These are phyloP conservation scores for Sarcocystis neurona DNA, from an alignment of 169 alveolate species.

Conservation along the genomic window DNA sequence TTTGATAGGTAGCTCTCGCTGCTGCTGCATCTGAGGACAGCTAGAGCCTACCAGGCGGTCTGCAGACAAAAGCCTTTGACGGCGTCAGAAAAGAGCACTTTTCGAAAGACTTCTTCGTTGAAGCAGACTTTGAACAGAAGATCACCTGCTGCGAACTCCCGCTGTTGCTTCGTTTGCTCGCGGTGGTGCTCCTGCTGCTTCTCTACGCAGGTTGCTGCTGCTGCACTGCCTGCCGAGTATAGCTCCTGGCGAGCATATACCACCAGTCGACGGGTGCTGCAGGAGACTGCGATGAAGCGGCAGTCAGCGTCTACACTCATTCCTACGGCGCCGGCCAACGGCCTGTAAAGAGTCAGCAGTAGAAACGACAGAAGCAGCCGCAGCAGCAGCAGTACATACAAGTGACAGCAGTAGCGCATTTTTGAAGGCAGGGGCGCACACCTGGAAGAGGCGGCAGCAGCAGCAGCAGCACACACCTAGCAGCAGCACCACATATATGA, in stretches of 20 bases:
- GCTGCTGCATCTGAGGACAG: not conserved
- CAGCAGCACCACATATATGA: too few relatives aligned
- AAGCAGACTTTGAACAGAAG: not conserved
- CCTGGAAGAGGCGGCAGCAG: too few relatives aligned
- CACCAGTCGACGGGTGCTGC: not conserved
- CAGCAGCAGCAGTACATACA: too few relatives aligned
- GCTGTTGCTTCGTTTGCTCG: not conserved
- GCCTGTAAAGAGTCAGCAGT: not conserved
- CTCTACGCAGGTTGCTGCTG: too few relatives aligned
- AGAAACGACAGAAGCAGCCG: not conserved
- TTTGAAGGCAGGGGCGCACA: too few relatives aligned
- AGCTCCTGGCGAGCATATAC: not conserved
- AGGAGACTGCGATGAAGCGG: constrained; percentile 2
- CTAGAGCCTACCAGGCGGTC: constrained; percentile 13
- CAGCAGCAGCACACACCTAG: too few relatives aligned
- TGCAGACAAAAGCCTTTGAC: not conserved
- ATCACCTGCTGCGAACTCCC: not conserved
- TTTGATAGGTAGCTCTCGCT: too few relatives aligned
- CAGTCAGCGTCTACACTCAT: constrained; percentile 20
- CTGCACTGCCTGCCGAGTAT: too few relatives aligned
- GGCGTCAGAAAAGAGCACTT: not conserved
- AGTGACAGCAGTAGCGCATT: too few relatives aligned
- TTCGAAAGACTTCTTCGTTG: constrained; percentile 16
- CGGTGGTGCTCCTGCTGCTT: too few relatives aligned
- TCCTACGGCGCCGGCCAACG: not conserved